These are phyloP conservation scores for Tolypocladium nubicola DNA, from an alignment of 2,329 filamentous ascomycete genomes.

Conservation along the genomic window DNA sequence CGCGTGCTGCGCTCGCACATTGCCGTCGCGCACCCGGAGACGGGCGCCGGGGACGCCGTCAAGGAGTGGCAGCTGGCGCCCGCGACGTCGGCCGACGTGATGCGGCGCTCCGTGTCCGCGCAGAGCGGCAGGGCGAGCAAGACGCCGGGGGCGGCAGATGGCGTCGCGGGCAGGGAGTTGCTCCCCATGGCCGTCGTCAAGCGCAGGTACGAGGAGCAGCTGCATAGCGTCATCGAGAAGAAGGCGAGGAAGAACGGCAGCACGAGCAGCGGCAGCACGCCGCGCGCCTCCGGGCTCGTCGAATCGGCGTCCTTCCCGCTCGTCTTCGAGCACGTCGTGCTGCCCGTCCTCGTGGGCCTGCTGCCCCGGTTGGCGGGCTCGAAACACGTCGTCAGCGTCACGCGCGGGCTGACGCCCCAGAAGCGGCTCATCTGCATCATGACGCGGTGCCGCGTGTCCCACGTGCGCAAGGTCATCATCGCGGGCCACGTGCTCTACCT, in stretches of 20 bases:
- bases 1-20: constrained; percentile 27
- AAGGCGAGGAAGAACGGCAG: constrained; percentile 14
- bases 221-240: constrained; percentile 23
- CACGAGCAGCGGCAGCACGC: not conserved
- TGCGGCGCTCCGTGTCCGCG: not conserved
- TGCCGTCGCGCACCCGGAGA: constrained; percentile 20
- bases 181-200: constrained; percentile 19
- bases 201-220: constrained; percentile 22
- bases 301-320: constrained; percentile 27
- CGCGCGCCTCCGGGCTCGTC: constrained; percentile 14
- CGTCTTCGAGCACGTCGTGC: constrained; percentile 30
- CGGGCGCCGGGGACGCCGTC: constrained; percentile 4
- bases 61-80: constrained; percentile 18
- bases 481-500: constrained; percentile 29
- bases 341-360: constrained; percentile 31
- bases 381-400: constrained; percentile 27
- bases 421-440: constrained; percentile 29
- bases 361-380: constrained; percentile 30
- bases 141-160: not conserved
- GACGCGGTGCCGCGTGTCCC: constrained; percentile 22
- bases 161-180: constrained; percentile 2
- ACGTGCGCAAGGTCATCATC: constrained; percentile 26
- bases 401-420: constrained; percentile 22
- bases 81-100: not conserved
- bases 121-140: not conserved